Evolutionary conservation across 768 basidiomycete genomes (phyloP).

Genomic region (Phaeolepiota aurea): DNA sequence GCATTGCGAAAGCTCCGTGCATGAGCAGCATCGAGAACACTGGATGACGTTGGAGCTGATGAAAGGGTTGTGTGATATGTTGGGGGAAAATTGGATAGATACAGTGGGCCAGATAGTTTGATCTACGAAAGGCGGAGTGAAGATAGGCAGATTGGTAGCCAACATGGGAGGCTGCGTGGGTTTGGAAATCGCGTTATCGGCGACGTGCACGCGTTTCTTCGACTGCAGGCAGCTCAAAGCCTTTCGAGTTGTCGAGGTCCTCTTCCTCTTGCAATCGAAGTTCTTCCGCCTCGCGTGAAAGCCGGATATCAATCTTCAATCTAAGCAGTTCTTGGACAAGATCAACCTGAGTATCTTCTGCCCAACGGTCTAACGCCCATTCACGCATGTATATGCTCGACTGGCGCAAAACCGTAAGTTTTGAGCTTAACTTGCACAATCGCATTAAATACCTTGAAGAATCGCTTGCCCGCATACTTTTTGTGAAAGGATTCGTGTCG

Average conservation of each 20-base stretch:
- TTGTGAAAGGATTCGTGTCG: conserved; percentile 83
- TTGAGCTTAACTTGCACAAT: neutral
- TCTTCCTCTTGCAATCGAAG: conserved; percentile 10
- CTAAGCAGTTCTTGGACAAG: conserved; percentile 50
- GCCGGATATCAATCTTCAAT: conserved; percentile 49
- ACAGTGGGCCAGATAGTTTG: neutral
- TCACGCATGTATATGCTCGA: conserved; percentile 76
- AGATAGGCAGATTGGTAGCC: neutral
- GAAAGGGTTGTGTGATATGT: neutral
- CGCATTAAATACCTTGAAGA: conserved; percentile 59
- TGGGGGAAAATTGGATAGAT: neutral
- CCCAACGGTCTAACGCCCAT: conserved; percentile 80
- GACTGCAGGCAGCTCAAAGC: neutral
- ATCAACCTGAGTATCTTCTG: conserved; percentile 49
- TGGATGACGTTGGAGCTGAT: neutral
- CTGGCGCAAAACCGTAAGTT: conserved; percentile 37
- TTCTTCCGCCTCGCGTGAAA: conserved; percentile 26
- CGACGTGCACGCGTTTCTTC: neutral
- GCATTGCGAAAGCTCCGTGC: neutral
- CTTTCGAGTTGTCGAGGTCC: conserved; percentile 5
- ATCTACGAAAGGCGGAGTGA: neutral
- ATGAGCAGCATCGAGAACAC: neutral
- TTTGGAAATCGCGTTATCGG: neutral
- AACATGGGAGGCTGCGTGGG: neutral
- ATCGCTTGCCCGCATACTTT: conserved; percentile 90